These are phyloP conservation scores for Zelonia costaricensis DNA, from an alignment of 208 protist species.

Conservation along the genomic window DNA sequence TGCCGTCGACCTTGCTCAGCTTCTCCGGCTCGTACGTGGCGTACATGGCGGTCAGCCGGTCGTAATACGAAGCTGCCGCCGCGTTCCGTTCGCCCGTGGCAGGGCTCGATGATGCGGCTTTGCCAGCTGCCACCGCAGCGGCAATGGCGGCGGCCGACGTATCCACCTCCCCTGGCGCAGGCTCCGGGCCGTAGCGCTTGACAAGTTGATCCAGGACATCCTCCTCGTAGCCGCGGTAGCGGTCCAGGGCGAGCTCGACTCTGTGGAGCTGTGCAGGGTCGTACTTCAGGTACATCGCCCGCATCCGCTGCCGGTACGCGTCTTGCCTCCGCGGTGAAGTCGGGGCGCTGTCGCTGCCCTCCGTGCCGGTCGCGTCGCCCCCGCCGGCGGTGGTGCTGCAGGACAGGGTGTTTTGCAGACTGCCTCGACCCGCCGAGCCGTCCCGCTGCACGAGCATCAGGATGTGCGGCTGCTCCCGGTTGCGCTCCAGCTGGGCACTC, in stretches of 20 bases:
- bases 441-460: constrained; percentile 9
- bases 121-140: background rate
- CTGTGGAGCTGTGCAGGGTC: constrained; percentile 33
- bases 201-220: constrained; percentile 37
- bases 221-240: constrained; percentile 38
- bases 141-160: background rate
- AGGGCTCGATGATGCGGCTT: background rate
- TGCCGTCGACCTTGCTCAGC: constrained; percentile 57
- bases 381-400: background rate
- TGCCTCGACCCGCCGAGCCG: background rate
- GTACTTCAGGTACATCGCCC: constrained; percentile 38
- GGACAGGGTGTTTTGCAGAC: constrained; percentile 3
- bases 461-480: constrained; percentile 16
- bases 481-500: constrained; percentile 2
- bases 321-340: constrained; percentile 6
- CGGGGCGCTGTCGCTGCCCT: background rate
- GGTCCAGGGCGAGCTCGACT: constrained; percentile 35
- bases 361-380: background rate
- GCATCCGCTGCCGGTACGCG: constrained; percentile 32
- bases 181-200: constrained; percentile 40
- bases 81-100: no score
- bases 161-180: constrained; percentile 6
- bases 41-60: constrained; percentile 73
- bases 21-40: constrained; percentile 67
- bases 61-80: constrained; percentile 34